Percentiles rank a stretch among this genome's conserved stretches.
These are phyloP conservation scores for Solanum hybrid DNA, from an alignment of 305 asterid species.

Conservation along the genomic window DNA sequence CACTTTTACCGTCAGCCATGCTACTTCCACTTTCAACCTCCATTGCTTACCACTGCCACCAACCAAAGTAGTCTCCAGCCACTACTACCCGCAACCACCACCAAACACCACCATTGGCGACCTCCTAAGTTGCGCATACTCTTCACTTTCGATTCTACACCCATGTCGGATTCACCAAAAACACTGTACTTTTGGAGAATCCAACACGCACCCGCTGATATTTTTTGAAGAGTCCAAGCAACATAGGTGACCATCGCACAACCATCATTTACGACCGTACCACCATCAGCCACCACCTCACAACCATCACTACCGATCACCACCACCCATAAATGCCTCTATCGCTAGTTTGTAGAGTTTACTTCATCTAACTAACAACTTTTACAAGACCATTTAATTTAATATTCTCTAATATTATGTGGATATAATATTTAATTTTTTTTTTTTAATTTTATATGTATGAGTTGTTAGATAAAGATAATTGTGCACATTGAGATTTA, in stretches of 20 bases:
- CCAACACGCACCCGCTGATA: background rate
- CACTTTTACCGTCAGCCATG: background rate
- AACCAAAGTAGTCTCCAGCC: background rate
- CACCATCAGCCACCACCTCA: background rate
- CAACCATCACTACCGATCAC: background rate
- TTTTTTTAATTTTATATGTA: background rate
- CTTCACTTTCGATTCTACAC: background rate
- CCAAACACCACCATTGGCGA: background rate
- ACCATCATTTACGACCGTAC: background rate
- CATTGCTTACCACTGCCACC: background rate
- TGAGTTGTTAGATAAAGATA: background rate
- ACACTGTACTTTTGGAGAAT: background rate
- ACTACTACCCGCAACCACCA: background rate
- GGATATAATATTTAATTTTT: background rate
- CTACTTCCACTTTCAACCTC: background rate
- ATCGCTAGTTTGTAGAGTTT: background rate
- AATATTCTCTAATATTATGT: background rate
- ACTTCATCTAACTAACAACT: background rate
- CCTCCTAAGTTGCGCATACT: background rate
- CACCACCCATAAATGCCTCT: background rate
- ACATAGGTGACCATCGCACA: background rate
- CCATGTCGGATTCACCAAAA: background rate
- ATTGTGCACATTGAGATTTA: background rate
- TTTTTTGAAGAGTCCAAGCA: background rate
- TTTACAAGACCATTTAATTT: background rate